Base-by-base conservation (phyloP, 2,329 filamentous ascomycete genomes). In the Apiospora arundinis region DNA sequence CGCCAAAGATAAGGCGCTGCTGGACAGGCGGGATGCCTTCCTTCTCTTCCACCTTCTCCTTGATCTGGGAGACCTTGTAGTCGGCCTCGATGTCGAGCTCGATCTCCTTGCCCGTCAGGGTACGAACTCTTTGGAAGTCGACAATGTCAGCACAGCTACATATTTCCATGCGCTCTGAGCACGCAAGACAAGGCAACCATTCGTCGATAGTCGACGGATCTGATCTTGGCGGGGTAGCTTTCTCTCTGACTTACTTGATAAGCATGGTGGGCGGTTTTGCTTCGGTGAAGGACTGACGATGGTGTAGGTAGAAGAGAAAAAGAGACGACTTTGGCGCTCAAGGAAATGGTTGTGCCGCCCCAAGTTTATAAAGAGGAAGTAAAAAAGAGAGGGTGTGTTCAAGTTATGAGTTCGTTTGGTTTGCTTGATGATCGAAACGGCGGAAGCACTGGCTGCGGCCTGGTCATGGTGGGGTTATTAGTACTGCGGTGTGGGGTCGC, bases 21-120 rank as follows among this genome's bases (percentile, higher is more conserved):
- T 99, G 96, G 23, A 96, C 95, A 0, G 96, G 96, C 60, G 96
- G 95, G 78, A 99, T 99, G 71, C 96, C 96, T 82, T 98, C 96
- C 85, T 98, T 98, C 87, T 99, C 96, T 84, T 99, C 96, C 70
- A 99, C 96, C 79, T 95, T 95, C 85, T 98, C 96, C 88, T 99
- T 99, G 88, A 99, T 98, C 82, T 95, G 92, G 52, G 93, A 92
- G 77, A 98, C 93, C 89, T 95, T 97, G 89, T 97, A 97, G 80
- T 94, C 92, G 69, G 91, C 88, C 87, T 98, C 96, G 81, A 99
- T 97, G 81, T 98, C 95, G 78, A 99, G 91, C 88, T 98, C 95
- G 82, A 98, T 98, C 86, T 99, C 95, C 88, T 98, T 98, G 80
- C 96, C 96, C 75, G 96, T 98, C 75, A 99, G 91, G 74, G 96